Conservation (phyloP, 164 flowering plant genomes). For the Sedum album region DNA sequence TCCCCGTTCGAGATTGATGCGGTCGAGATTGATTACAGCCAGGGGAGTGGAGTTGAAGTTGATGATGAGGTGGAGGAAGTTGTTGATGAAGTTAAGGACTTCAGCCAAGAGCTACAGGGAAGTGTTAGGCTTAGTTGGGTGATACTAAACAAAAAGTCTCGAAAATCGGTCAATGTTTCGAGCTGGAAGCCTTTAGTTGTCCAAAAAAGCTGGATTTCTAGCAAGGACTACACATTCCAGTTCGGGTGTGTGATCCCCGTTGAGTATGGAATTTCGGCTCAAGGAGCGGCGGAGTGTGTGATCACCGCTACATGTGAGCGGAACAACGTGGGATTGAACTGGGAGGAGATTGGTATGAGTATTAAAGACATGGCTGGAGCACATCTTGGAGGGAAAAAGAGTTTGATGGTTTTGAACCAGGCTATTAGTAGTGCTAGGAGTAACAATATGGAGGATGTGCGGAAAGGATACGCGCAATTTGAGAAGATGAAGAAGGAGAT, state of each 20-base stretch:
- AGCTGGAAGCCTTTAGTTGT: slow-evolving; percentile 25
- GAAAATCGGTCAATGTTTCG: slow-evolving; percentile 22
- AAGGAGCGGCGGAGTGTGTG: slow-evolving; percentile 16
- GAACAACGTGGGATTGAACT: slow-evolving; percentile 10
- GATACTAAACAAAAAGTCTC: slow-evolving; percentile 17
- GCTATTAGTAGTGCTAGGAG: slow-evolving; percentile 18
- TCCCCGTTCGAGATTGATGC: slow-evolving; percentile 18
- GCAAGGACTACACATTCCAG: slow-evolving; percentile 11
- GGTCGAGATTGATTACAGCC: slow-evolving; percentile 8
- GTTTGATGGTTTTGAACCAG: slow-evolving; percentile 15
- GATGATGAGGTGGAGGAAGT: background rate
- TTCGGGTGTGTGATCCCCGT: slow-evolving; percentile 25
- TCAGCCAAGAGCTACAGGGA: slow-evolving; percentile 14
- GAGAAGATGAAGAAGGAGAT: slow-evolving; percentile 15
- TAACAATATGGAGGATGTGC: slow-evolving; percentile 6
- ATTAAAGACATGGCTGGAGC: slow-evolving; percentile 21
- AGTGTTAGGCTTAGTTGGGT: slow-evolving; percentile 29
- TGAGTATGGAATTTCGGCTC: slow-evolving; percentile 5
- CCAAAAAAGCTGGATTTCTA: slow-evolving; percentile 19
- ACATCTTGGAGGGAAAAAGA: slow-evolving; percentile 13
- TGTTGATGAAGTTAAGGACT: background rate
- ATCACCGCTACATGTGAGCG: slow-evolving; percentile 18
- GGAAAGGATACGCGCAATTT: slow-evolving; percentile 12
- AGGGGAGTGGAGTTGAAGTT: background rate
- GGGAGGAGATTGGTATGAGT: slow-evolving; percentile 22